Evolutionary conservation across 345 rosid species (phyloP), one percentile per base, ranked within the genome.

Genomic region (Melaleuca alternifolia): DNA sequence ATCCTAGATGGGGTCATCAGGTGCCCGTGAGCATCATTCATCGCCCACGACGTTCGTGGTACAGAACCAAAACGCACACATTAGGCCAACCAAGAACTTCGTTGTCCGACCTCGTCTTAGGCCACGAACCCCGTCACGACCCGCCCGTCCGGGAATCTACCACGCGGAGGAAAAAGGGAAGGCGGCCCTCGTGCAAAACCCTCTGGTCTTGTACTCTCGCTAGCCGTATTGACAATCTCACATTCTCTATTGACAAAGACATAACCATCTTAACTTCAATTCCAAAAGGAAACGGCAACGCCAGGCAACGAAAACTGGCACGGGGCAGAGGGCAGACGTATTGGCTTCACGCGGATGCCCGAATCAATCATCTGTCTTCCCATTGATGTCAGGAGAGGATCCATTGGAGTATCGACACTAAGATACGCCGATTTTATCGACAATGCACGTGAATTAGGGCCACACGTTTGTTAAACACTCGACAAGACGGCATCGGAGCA

Each of bases 1-100:
- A 10, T 37, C 62, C 18, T 82, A 33, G 15, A 48, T 85, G 87
- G 89, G 91, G 88, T 89, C 93, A 91, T 85, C 84, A 44, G 62
- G 87, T 54, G 54, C 83, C 61, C 84, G 89, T 89, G 92, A 30
- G 41, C 79, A 86, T 33, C 50, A 85, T 88, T 88, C 61, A 85
- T 85, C 85, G 61, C 54, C 33, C 0, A 12, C 5, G 5, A 33
- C 3, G 6, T 10, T 41, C 79, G 33, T 11, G 79, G 46, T 5
- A 10, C 24, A n/a, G 48, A 71, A 33, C 37, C 79, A 21, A 5
- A 71, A 16, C 24, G 24, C 79, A 8, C 79, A 8, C 79, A 10
- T 71, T 0, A 9, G 48, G 4, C 48, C 79, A 20, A 33, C 24
- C 23, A 71, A 71, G 79, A 33, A 18, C 79, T 65, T 2, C 79